A percentile compares a stretch with the other conserved stretches of the same genome.
Conservation (phyloP, 2,329 filamentous ascomycete species). For the Paraconiothyrium brasiliense region DNA sequence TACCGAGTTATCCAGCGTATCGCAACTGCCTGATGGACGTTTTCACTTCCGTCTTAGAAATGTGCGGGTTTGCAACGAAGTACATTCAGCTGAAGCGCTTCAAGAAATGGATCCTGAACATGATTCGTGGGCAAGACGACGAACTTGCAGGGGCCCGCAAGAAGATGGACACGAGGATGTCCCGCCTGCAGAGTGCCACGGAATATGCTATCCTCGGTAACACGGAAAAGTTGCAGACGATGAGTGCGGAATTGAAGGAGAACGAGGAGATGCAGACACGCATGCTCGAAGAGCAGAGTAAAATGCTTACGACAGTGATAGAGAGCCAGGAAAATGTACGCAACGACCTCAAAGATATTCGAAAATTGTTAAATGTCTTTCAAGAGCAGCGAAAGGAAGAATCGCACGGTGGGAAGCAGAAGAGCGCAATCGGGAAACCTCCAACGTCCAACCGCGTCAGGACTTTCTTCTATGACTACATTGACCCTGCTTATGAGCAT, state of each 20-base stretch:
- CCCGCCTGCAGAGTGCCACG: conserved; percentile 5
- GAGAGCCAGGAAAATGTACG: conserved; percentile 11
- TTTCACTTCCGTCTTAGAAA: conserved; percentile 11
- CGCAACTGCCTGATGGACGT: conserved; percentile 14
- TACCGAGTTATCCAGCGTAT: conserved; percentile 10
- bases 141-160: conserved; percentile 9
- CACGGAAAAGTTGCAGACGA: conserved; percentile 11
- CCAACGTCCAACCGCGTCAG: conserved; percentile 5
- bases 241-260: conserved; percentile 9
- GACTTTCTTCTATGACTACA: conserved; percentile 8
- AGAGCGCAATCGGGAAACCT: conserved; percentile 10
- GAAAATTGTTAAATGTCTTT: conserved; percentile 8
- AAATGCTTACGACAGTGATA: conserved; percentile 9
- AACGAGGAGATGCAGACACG: conserved; percentile 12
- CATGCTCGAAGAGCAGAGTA: conserved; percentile 9
- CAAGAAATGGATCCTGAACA: conserved; percentile 12
- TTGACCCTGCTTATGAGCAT: conserved; percentile 9
- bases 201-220: conserved; percentile 14
- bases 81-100: conserved; percentile 11
- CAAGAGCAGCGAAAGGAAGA: conserved; percentile 8
- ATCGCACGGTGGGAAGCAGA: conserved; percentile 2
- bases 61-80: conserved; percentile 15
- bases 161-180: conserved; percentile 9
- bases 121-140: conserved; percentile 11
- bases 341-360: conserved; percentile 12